phyloP scores from a whole-genome alignment of 768 basidiomycete genomes.

The Lactifluus hygrophoroides region DNA sequence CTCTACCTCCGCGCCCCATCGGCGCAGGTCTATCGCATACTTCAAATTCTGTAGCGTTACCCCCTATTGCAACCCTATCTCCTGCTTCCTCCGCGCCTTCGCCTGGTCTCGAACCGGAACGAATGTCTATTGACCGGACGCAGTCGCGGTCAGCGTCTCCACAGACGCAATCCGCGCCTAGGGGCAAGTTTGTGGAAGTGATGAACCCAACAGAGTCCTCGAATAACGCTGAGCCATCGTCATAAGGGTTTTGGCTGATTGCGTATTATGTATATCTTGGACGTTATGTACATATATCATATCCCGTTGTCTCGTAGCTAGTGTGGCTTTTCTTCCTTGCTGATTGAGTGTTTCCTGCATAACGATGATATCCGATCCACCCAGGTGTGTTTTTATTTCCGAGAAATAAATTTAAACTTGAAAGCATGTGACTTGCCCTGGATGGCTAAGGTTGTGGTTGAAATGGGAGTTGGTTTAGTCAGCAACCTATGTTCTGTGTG shows the following conservation, averaged over 20 bases:
- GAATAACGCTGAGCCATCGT: conserved; percentile 26
- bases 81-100: conserved; percentile 51
- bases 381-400: not conserved
- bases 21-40: conserved; percentile 42
- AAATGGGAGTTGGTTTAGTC: too few species aligned
- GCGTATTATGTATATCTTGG: conserved; percentile 16
- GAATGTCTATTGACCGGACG: conserved; percentile 40
- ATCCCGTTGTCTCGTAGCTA: conserved; percentile 9
- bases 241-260: conserved; percentile 8
- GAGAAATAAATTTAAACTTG: not conserved
- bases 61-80: conserved; percentile 63
- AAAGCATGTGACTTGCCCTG: too few species aligned
- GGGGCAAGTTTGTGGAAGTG: conserved; percentile 45
- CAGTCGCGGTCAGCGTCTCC: conserved; percentile 31
- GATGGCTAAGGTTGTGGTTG: too few species aligned
- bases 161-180: conserved; percentile 41
- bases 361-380: conserved; percentile 3
- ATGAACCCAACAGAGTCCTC: conserved; percentile 46
- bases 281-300: conserved; percentile 18
- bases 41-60: conserved; percentile 43
- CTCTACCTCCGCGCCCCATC: conserved; percentile 68
- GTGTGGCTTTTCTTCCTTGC: not conserved
- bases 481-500: not conserved
- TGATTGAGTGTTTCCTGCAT: conserved; percentile 5
- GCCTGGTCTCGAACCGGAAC: conserved; percentile 38